Evolutionary conservation across 495 filamentous ascomycete genomes (phyloP), one percentile per base, ranked within the genome.

Genomic region (Daldinia caldariorum): DNA sequence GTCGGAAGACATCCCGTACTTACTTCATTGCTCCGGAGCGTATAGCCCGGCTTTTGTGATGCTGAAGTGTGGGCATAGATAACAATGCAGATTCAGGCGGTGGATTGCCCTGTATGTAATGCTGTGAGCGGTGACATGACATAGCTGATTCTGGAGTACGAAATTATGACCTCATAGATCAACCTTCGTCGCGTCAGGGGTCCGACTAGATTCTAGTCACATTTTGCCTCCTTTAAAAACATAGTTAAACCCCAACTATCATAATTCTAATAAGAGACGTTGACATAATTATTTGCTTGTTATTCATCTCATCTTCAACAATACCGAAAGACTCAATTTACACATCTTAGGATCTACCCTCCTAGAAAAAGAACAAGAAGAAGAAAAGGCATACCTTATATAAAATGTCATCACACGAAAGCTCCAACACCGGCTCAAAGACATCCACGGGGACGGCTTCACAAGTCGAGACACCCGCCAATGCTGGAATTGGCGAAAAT

Each of bases 381-480:
- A 3, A 26, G 26, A 26, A 26, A 12, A 18, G n/a, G n/a, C 6
- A 35, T 26, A 26, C 26, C 10, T 35, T n/a, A 45, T 14, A 16
- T 9, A 57, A 12, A n/a, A 77, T 77, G 74, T 75, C 74, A 1
- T n/a, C 72, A 4, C 72, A 73, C 61, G 64, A 58, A 31, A 77
- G 69, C 61, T 77, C 74, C 38, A 77, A 69, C 56, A 73, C 70
- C 8, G 69, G 72, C 47, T 63, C 69, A 0, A 73, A 77, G 61
- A 59, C 61, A n/a, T 14, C 35, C 29, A 73, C 74, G 10, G 74
- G 74, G 20, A 77, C 66, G 60, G 34, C 74, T 31, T 77, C 74
- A 6, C 59, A 66, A 37, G 41, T 58, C 26, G 71, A 65, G 49
- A 77, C 74, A 18, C 74, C 74, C 12, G 74, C 74, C 35, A 77